Evolutionary conservation across 768 basidiomycete species (phyloP), one percentile per base, ranked within the genome.

Genomic region (Udeniomyces megalosporus): DNA sequence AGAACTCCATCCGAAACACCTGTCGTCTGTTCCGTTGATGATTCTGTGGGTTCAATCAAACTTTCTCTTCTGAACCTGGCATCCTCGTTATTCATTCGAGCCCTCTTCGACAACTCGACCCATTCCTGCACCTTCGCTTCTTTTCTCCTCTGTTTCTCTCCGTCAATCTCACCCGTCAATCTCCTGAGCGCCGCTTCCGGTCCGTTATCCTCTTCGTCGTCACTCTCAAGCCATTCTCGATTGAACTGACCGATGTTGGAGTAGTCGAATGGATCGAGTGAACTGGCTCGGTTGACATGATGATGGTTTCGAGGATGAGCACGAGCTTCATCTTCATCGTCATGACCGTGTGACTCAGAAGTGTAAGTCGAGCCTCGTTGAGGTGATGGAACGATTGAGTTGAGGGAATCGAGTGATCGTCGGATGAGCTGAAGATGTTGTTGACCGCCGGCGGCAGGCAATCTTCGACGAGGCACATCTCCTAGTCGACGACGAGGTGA

Each of bases 121-220:
- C 38, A 42, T 17, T 42, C 38, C 17, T 89, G 83, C 3, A 91
- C 86, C 71, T 88, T 88, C 52, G 78, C 78, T 38, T 79, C 80
- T 68, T 84, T 87, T 67, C 82, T 62, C 55, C 47, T 29, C 70
- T 84, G 81, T 69, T 80, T 79, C 64, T 81, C 76, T 0, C 80
- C 80, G 71, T 88, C 88, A 58, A 91, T 86, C 70, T 88, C 82
- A 0, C 89, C 91, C 72, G 93, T 89, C 44, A 95, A 78, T 14
- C 85, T 77, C 26, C 80, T 77, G 66, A 95, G 71, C 20, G 91
- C 89, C 7, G 82, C 85, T 34, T 89, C 88, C 20, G 86, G 84
- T 1, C 68, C 67, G 20, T 74, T 78, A 22, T 71, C 71, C 62
- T 84, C 87, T 26, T 79, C 85, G 4, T 88, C 82, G 58, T 86